Percentiles rank a stretch among this genome's conserved stretches.
Evolutionary conservation across 2,329 filamentous ascomycete species (phyloP).

Genomic region (Clarireedia paspali): DNA sequence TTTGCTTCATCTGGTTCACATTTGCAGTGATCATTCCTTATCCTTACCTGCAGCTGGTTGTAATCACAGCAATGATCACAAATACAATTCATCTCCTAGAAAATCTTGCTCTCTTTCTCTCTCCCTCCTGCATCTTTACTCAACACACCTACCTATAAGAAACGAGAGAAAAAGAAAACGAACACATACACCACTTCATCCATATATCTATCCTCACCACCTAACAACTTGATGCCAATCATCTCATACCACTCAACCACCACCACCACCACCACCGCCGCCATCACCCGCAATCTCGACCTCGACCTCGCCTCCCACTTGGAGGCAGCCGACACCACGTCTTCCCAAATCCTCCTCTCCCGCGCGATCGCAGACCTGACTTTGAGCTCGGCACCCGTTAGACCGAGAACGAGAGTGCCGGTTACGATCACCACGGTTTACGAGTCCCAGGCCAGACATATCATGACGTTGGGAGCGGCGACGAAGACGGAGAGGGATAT

Average conservation of each 20-base stretch:
- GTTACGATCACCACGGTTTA: constrained; percentile 24
- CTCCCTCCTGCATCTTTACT: neutral
- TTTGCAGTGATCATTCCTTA: neutral
- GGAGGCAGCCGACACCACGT: constrained; percentile 32
- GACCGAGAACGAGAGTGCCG: constrained; percentile 5
- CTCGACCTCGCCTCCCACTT: constrained; percentile 14
- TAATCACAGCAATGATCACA: neutral
- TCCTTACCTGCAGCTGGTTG: neutral
- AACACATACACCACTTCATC: neutral
- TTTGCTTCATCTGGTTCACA: neutral
- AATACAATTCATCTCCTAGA: neutral
- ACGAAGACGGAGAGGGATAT: constrained; percentile 3
- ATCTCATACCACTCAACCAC: constrained; percentile 21
- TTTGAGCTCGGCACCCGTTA: neutral
- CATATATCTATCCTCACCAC: neutral
- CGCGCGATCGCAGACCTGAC: constrained; percentile 34
- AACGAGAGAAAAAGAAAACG: neutral
- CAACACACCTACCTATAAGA: neutral
- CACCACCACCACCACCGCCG: neutral
- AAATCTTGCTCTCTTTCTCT: neutral
- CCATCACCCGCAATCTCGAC: no score
- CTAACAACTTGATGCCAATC: constrained; percentile 14
- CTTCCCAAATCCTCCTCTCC: constrained; percentile 40
- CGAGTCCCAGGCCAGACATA: constrained; percentile 21
- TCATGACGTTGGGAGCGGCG: constrained; percentile 24